phyloP scores from a whole-genome alignment of 2,329 filamentous ascomycete genomes.

The Hymenoscyphus fraxineus region DNA sequence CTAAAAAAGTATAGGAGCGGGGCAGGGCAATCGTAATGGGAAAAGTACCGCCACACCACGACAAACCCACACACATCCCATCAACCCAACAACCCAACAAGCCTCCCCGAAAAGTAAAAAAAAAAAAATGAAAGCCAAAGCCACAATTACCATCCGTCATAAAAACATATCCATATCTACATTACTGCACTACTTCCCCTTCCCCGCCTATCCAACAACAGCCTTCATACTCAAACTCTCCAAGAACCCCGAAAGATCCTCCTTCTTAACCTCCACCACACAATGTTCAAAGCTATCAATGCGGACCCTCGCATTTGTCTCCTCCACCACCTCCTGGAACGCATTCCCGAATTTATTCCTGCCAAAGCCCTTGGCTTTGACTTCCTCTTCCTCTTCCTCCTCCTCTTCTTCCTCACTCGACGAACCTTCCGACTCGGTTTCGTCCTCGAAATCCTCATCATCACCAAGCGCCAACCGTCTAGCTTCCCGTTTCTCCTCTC shows the following conservation, averaged over 20 bases:
- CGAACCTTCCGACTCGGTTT: conserved; percentile 48
- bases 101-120: too few species aligned
- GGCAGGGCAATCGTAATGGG: too few species aligned
- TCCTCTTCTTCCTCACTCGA: conserved; percentile 44
- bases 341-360: conserved; percentile 90
- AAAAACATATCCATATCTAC: conserved; percentile 11
- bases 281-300: conserved; percentile 98
- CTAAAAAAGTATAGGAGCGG: too few species aligned
- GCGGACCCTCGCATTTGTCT: conserved; percentile 83
- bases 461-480: conserved; percentile 49
- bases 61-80: too few species aligned
- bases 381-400: conserved; percentile 53
- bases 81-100: too few species aligned
- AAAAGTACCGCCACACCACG: too few species aligned
- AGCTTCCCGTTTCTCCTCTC: conserved; percentile 58
- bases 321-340: conserved; percentile 89
- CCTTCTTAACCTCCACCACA: conserved; percentile 96
- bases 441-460: conserved; percentile 47
- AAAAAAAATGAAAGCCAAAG: too few species aligned
- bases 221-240: conserved; percentile 89
- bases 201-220: conserved; percentile 57
- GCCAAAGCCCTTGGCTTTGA: conserved; percentile 62
- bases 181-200: not conserved
- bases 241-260: conserved; percentile 85
- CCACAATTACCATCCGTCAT: too few species aligned